Evolutionary conservation across 2,329 filamentous ascomycete genomes (phyloP), one percentile per base, ranked within the genome.

Genomic region (Trichothecium sympodiale): DNA sequence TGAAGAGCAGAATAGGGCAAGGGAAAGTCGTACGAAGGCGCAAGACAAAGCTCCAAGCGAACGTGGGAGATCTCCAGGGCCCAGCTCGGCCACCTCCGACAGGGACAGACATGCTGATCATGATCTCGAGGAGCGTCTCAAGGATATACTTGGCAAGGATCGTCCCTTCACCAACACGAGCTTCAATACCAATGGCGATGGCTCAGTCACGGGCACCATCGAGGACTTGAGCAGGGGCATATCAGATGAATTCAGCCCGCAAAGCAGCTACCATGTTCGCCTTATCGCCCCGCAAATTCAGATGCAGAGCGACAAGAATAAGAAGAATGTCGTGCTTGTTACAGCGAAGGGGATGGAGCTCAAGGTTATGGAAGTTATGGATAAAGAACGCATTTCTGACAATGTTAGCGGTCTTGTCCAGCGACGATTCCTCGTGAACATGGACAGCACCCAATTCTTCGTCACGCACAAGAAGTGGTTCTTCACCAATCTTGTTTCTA

Each of bases 361-460:
- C 38, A 96, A 96, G 62, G 83, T 98, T 9, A 76, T 98, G 15
- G 89, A 95, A 45, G 89, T 98, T 49, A 94, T 96, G 83, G 91
- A 98, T 61, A 95, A 94, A 59, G 81, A 87, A 49, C 76, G 91
- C 41, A 76, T 96, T 38, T 88, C 79, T 33, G 91, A 99, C 54
- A 81, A 84, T 46, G 87, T 99, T 49, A 94, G 86, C 50, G 93
- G 91, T 36, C 71, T 99, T 31, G 89, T 98, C 2, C 93, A 98
- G 55, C 82, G 88, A 27, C 82, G 91, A 7, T 95, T 96, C 62
- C 76, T 88, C 18, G 79, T 95, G 43, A 85, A 87, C 46, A 95
- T 96, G 83, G 91, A 98, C 59, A 94, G 89, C 52, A 82, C 93
- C 18, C 91, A 99, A 55, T 95, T 98, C 60, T 99, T 98, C 47